A percentile compares a stretch with the other conserved stretches of the same genome.
Conservation (phyloP, 495 filamentous ascomycete species). For the Talaromyces adpressus region DNA sequence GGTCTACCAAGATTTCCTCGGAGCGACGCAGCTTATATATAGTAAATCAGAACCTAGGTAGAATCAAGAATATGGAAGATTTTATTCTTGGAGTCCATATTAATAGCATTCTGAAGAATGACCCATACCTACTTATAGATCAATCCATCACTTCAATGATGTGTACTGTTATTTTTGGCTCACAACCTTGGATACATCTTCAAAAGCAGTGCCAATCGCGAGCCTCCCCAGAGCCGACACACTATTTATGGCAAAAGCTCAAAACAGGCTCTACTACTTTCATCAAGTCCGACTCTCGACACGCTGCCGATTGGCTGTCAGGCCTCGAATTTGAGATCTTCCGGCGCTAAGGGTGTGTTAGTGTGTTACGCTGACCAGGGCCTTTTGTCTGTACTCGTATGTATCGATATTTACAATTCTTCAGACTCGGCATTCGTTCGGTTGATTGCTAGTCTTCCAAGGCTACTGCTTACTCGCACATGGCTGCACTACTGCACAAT, state of each 20-base stretch:
- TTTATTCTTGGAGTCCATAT: neutral
- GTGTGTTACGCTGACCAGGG: conserved; percentile 3
- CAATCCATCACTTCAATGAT: neutral
- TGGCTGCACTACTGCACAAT: neutral
- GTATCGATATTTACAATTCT: neutral
- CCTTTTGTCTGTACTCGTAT: neutral
- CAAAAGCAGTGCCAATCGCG: neutral
- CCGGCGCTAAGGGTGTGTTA: conserved; percentile 3
- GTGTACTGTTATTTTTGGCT: neutral
- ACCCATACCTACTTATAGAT: neutral
- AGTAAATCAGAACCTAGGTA: neutral
- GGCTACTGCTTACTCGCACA: neutral
- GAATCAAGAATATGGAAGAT: neutral
- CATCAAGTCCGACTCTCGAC: neutral
- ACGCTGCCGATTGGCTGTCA: conserved; percentile 1
- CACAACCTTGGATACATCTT: neutral
- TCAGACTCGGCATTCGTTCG: neutral
- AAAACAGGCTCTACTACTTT: neutral
- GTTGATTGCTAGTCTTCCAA: neutral
- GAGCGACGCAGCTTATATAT: neutral
- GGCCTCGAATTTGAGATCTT: neutral
- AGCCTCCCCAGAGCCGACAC: neutral
- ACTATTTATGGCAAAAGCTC: neutral
- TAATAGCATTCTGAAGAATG: neutral
- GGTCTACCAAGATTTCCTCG: neutral